Evolutionary conservation across 2,329 filamentous ascomycete genomes (phyloP), one percentile per base, ranked within the genome.

Genomic region (Penicillium nordicum): DNA sequence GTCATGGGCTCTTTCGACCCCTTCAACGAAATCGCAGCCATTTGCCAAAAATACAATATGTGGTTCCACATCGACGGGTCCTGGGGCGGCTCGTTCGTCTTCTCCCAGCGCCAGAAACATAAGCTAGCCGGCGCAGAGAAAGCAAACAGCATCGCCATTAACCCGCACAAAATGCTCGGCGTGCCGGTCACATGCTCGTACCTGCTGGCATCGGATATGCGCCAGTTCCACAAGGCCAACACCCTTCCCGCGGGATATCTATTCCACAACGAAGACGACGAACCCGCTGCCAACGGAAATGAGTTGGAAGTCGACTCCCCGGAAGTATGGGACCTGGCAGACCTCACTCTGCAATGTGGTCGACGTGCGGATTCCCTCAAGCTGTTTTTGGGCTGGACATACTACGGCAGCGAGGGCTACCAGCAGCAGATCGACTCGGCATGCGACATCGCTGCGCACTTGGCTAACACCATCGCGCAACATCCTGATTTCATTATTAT

Each of bases 111-210:
- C 55, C 87, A 89, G 42, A 78, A 77, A 44, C 65, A 76, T 52
- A 89, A 91, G 69, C 77, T 97, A 10, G 72, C 78, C 1, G 93
- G 93, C 14, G 79, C 83, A 2, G 81, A 92, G 43, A 80, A 88
- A 40, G 94, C 92, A 10, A 83, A 97, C 74, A 90, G 86, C 14
- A 79, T 97, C 38, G 90, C 92, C 2, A 84, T 96, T 53, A 97
- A 96, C 74, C 92, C 94, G 55, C 94, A 99, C 78, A 97, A 97
- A 78, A 97, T 97, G 94, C 83, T 97, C 70, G 90, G 90, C 57
- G 89, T 91, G 3, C 93, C 94, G 0, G 78, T 95, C 40, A 96
- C 92, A 0, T 97, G 92, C 76, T 92, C 88, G 0, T 97, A 96
- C 77, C 82, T 99, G 5, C 82, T 99, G 12, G 87, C 85, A 0